phyloP scores from a whole-genome alignment of 2,329 filamentous ascomycete genomes.

The Diaporthe sp. region DNA sequence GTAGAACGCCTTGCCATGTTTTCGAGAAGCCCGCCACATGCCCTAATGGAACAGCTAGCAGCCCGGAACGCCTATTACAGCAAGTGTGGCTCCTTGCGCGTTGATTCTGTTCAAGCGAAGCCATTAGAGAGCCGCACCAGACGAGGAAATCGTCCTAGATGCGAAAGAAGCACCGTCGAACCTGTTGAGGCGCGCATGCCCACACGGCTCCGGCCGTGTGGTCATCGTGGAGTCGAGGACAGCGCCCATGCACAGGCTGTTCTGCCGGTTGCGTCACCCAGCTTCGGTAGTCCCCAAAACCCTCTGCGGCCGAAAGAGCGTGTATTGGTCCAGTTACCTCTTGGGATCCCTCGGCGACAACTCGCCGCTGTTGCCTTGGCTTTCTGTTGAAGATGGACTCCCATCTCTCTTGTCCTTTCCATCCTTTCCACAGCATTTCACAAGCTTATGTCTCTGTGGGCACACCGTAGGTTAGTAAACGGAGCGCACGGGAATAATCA shows the following conservation, averaged over 20 bases:
- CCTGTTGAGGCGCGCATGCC: not conserved
- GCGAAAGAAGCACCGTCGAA: not conserved
- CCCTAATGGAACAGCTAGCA: slow-evolving; percentile 5
- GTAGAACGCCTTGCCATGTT: slow-evolving; percentile 31
- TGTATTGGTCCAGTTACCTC: slow-evolving; percentile 17
- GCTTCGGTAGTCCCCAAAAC: not conserved
- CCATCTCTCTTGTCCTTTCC: slow-evolving; percentile 44
- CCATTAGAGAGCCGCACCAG: not conserved
- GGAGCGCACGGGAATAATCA: too few species aligned
- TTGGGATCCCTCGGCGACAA: slow-evolving; percentile 42
- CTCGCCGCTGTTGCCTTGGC: slow-evolving; percentile 40
- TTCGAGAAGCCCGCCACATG: slow-evolving; percentile 28
- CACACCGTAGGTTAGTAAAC: slow-evolving; percentile 41
- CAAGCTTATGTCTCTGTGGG: slow-evolving; percentile 72
- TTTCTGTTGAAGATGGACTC: slow-evolving; percentile 37
- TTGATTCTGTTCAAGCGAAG: not conserved
- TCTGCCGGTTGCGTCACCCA: too few species aligned
- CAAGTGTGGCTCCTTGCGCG: not conserved
- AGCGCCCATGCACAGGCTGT: not conserved
- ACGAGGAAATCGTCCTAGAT: not conserved
- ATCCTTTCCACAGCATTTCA: slow-evolving; percentile 72
- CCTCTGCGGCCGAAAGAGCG: not conserved
- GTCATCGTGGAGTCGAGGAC: not conserved
- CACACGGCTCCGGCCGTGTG: not conserved
- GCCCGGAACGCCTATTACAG: slow-evolving; percentile 12